Evolutionary conservation across 306 rosid genomes (phyloP).

Genomic region (Purshia tridentata): DNA sequence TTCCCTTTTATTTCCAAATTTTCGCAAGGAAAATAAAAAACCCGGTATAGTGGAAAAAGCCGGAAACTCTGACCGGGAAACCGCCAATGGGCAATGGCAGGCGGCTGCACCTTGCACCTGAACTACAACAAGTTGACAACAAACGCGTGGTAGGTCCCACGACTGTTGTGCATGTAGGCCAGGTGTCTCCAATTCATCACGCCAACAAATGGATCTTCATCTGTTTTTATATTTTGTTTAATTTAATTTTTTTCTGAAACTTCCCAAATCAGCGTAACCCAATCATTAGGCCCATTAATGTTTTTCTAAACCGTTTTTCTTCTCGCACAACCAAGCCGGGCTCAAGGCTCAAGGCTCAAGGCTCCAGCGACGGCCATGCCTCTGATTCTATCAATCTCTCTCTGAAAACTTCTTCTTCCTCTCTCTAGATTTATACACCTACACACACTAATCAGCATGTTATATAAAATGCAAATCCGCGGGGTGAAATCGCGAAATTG

Average conservation of each 20-base stretch:
- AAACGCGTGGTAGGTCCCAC: conserved; percentile 15
- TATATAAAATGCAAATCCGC: conserved; percentile 14
- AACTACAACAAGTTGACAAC: neutral
- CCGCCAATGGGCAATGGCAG: neutral
- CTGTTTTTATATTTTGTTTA: neutral
- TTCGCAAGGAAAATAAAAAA: neutral
- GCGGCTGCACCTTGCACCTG: neutral
- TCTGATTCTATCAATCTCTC: neutral
- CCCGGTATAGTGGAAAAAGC: neutral
- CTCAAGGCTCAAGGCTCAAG: too few species aligned
- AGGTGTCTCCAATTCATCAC: conserved; percentile 26
- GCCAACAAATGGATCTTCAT: neutral
- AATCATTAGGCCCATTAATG: conserved; percentile 19
- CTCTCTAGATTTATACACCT: neutral
- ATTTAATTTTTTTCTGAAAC: neutral
- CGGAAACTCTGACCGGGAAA: neutral
- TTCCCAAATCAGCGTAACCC: conserved; percentile 5
- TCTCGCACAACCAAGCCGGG: too few species aligned
- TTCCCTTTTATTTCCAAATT: too few species aligned
- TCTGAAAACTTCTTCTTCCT: neutral
- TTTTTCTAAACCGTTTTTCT: neutral
- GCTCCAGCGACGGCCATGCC: neutral
- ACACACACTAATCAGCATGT: neutral
- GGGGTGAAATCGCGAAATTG: conserved; percentile 30
- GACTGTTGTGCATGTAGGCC: conserved; percentile 26